Evolutionary conservation across 2,329 filamentous ascomycete genomes (phyloP).

Genomic region (Knufia petricola): DNA sequence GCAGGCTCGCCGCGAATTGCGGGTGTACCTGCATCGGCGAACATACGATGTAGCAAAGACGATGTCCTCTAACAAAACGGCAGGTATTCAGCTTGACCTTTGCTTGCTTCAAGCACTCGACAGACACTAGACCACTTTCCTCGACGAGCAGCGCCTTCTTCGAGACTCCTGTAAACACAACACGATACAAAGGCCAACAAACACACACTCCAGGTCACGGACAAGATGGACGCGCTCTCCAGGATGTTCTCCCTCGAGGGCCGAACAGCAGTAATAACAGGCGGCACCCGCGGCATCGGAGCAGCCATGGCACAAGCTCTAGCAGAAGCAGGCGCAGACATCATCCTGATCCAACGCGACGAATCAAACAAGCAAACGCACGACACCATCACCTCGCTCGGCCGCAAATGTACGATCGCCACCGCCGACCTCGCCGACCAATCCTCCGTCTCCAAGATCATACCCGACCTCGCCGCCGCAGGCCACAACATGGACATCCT

Average conservation of each 20-base stretch:
- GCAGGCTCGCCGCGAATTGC: conserved; percentile 8
- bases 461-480: conserved; percentile 31
- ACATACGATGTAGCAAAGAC: background rate
- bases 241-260: conserved; percentile 26
- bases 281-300: conserved; percentile 40
- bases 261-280: conserved; percentile 37
- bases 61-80: background rate
- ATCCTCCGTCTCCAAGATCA: conserved; percentile 32
- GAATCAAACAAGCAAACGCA: conserved; percentile 37
- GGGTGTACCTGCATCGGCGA: background rate
- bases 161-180: too few species aligned
- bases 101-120: background rate
- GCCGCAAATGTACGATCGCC: conserved; percentile 35
- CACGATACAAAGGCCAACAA: background rate
- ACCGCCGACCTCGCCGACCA: conserved; percentile 36
- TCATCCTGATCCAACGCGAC: conserved; percentile 42
- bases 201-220: background rate
- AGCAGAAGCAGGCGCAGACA: conserved; percentile 39
- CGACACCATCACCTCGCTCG: conserved; percentile 30
- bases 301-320: conserved; percentile 38
- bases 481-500: conserved; percentile 61
- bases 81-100: background rate
- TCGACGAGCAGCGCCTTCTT: too few species aligned
- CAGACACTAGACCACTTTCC: too few species aligned
- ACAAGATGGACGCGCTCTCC: background rate